These are phyloP conservation scores for Astrothelium subdiscretum DNA, from an alignment of 495 filamentous ascomycete genomes.

Conservation along the genomic window DNA sequence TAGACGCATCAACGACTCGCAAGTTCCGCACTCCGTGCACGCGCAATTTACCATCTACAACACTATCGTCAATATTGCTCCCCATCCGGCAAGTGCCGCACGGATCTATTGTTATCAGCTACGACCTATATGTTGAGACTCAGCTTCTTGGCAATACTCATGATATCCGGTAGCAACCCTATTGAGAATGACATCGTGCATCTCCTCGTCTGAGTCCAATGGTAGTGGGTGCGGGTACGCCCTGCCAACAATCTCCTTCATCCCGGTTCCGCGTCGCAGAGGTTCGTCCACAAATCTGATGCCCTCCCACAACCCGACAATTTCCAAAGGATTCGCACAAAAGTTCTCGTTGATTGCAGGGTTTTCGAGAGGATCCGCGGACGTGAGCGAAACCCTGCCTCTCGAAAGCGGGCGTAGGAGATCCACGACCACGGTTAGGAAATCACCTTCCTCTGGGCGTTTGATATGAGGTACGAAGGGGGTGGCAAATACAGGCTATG, in stretches of 20 bases:
- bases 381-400: background rate
- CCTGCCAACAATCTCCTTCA: background rate
- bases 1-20: constrained; percentile 7
- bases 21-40: constrained; percentile 6
- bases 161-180: no score
- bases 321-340: background rate
- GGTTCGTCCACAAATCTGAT: background rate
- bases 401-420: constrained; percentile 42
- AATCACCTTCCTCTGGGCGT: constrained; percentile 34
- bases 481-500: background rate
- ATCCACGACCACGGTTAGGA: constrained; percentile 49
- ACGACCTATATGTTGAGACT: no score
- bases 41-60: constrained; percentile 3
- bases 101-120: background rate
- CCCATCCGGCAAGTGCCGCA: background rate
- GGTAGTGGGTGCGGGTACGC: background rate
- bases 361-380: background rate
- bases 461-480: background rate
- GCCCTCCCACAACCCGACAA: background rate
- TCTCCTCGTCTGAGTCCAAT: background rate
- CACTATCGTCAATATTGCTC: background rate
- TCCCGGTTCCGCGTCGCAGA: background rate
- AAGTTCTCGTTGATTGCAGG: background rate
- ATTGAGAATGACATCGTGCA: background rate
- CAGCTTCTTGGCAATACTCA: no score